These are phyloP conservation scores for Seiridium cupressi DNA, from an alignment of 2,329 filamentous ascomycete species.

Conservation along the genomic window DNA sequence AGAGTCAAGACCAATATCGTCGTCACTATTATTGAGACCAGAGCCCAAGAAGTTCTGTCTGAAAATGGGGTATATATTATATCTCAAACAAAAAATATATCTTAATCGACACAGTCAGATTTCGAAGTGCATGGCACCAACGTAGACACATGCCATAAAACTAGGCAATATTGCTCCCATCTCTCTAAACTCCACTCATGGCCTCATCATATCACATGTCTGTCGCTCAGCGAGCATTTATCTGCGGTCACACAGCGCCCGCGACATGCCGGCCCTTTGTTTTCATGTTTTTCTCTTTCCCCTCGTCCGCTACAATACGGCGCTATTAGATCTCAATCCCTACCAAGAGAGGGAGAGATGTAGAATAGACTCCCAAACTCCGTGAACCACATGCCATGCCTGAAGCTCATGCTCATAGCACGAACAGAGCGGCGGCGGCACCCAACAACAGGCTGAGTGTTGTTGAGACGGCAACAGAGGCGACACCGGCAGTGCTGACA, in stretches of 20 bases:
- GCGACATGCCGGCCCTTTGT: not conserved
- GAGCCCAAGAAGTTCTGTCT: not conserved
- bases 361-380: not conserved
- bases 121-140: not conserved
- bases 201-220: too few relatives aligned
- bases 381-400: not conserved
- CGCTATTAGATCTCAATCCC: not conserved
- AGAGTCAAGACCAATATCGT: not conserved
- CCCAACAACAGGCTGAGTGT: slow-evolving; percentile 29
- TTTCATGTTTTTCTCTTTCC: not conserved
- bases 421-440: slow-evolving; percentile 37
- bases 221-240: too few relatives aligned
- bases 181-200: not conserved
- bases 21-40: not conserved
- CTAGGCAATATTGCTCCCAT: not conserved
- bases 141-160: not conserved
- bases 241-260: too few relatives aligned
- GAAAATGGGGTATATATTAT: slow-evolving; percentile 11
- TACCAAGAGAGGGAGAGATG: not conserved
- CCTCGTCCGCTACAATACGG: not conserved
- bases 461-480: slow-evolving; percentile 22
- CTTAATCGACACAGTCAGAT: not conserved
- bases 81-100: slow-evolving; percentile 7
- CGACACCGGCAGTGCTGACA: slow-evolving; percentile 14
- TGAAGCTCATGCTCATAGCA: slow-evolving; percentile 31